These are phyloP conservation scores for Mycogone perniciosa DNA, from an alignment of 2,329 filamentous ascomycete genomes.

Conservation along the genomic window DNA sequence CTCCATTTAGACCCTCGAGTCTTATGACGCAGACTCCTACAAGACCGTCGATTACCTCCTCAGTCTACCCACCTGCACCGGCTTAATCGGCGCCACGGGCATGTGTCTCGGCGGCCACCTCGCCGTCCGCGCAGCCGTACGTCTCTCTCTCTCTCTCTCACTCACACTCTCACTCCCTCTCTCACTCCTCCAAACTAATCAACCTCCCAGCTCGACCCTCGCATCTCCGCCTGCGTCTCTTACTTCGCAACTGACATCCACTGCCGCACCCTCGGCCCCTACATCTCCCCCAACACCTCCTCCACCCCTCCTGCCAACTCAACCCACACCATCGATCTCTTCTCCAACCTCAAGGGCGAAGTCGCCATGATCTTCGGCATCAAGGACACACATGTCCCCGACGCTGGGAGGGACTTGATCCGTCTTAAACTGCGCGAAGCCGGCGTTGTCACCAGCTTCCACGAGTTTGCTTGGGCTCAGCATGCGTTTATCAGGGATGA, in stretches of 20 bases:
- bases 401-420: slow-evolving; percentile 76
- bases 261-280: slow-evolving; percentile 63
- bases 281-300: slow-evolving; percentile 42
- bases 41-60: slow-evolving; percentile 65
- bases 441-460: slow-evolving; percentile 69
- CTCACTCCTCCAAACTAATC: slow-evolving; percentile 63
- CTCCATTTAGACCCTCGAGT: slow-evolving; percentile 59
- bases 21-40: slow-evolving; percentile 75
- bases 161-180: slow-evolving; percentile 75
- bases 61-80: slow-evolving; percentile 70
- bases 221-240: slow-evolving; percentile 70
- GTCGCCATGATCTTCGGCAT: slow-evolving; percentile 41
- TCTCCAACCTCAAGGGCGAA: slow-evolving; percentile 65
- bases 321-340: slow-evolving; percentile 46
- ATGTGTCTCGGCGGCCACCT: slow-evolving; percentile 95
- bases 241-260: slow-evolving; percentile 95
- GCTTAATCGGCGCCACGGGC: slow-evolving; percentile 69
- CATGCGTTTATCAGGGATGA: slow-evolving; percentile 94
- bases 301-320: slow-evolving; percentile 30
- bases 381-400: slow-evolving; percentile 83
- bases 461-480: slow-evolving; percentile 89
- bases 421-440: slow-evolving; percentile 72
- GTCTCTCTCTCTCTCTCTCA: slow-evolving; percentile 60
- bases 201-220: slow-evolving; percentile 67
- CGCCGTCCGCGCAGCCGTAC: slow-evolving; percentile 52